Percentiles rank a stretch among this genome's conserved stretches.
Evolutionary conservation across 257 asterid species (phyloP).

Genomic region (Solanum megistacrolobum): DNA sequence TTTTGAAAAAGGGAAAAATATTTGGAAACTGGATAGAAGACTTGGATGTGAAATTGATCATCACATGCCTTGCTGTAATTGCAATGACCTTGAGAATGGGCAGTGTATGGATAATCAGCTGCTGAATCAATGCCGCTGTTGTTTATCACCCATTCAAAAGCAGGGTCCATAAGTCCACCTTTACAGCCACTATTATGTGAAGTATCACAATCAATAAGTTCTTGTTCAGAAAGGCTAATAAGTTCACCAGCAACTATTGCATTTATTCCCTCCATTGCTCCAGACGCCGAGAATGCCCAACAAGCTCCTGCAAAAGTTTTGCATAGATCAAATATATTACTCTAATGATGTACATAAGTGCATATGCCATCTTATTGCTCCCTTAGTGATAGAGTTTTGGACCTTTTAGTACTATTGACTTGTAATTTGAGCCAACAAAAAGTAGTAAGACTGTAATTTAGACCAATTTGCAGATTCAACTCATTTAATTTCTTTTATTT

Average conservation of each 20-base stretch:
- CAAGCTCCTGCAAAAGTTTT: conserved; percentile 15
- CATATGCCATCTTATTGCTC: background rate
- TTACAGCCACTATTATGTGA: conserved; percentile 16
- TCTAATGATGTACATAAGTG: background rate
- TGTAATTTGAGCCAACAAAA: background rate
- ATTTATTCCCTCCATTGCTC: conserved; percentile 22
- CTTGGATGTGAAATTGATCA: background rate
- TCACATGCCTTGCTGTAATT: conserved; percentile 14
- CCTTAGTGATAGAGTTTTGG: background rate
- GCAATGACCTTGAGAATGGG: conserved; percentile 6
- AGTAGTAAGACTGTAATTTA: background rate
- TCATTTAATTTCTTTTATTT: background rate
- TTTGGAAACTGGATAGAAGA: background rate
- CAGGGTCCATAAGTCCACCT: conserved; percentile 25
- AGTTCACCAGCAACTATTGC: conserved; percentile 20
- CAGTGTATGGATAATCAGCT: conserved; percentile 17
- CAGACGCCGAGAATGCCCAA: conserved; percentile 31
- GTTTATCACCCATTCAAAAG: conserved; percentile 25
- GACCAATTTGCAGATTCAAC: background rate
- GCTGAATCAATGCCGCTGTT: conserved; percentile 24
- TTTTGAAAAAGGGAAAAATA: background rate
- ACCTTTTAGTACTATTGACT: background rate
- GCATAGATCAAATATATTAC: background rate
- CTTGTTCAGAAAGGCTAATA: conserved; percentile 19
- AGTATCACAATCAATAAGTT: conserved; percentile 13